These are phyloP conservation scores for Globisporangium heterothallicum DNA, from an alignment of 352 stramenopile species.

Conservation along the genomic window DNA sequence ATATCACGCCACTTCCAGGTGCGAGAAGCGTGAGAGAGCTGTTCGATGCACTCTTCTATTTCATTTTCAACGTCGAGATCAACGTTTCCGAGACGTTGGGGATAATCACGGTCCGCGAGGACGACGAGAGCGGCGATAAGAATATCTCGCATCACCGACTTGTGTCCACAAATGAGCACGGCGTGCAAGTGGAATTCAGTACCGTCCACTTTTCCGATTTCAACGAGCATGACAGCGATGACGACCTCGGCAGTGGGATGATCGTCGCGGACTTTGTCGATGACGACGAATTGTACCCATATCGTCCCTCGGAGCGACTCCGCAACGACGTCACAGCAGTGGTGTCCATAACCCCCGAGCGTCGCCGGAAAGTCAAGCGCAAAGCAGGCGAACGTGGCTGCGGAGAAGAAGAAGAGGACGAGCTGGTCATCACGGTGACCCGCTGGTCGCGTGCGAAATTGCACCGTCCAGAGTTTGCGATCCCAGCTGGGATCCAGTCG, in stretches of 20 bases:
- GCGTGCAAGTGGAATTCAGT: conserved; percentile 29
- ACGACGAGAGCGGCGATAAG: conserved; percentile 34
- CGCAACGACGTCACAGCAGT: conserved; percentile 26
- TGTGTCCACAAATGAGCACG: conserved; percentile 19
- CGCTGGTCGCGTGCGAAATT: background rate
- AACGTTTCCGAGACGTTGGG: conserved; percentile 38
- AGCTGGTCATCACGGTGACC: conserved; percentile 7
- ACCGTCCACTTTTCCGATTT: conserved; percentile 26
- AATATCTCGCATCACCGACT: conserved; percentile 37
- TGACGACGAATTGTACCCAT: conserved; percentile 39
- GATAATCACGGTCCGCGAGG: conserved; percentile 43
- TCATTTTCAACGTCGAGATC: conserved; percentile 41
- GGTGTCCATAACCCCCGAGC: conserved; percentile 8
- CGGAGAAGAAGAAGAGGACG: background rate
- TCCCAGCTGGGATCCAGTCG: background rate
- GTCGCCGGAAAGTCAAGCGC: background rate
- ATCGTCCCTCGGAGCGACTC: conserved; percentile 24
- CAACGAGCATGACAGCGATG: conserved; percentile 1
- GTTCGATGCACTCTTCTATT: conserved; percentile 34
- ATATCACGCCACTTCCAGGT: conserved; percentile 31
- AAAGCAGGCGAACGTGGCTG: background rate
- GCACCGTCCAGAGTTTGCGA: background rate
- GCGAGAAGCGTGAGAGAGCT: conserved; percentile 25
- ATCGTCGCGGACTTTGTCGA: conserved; percentile 33
- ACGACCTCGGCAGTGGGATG: conserved; percentile 21